Percentiles rank a stretch among this genome's conserved stretches.
phyloP scores from a whole-genome alignment of 768 basidiomycete genomes.

The Tulasnella sp. region DNA sequence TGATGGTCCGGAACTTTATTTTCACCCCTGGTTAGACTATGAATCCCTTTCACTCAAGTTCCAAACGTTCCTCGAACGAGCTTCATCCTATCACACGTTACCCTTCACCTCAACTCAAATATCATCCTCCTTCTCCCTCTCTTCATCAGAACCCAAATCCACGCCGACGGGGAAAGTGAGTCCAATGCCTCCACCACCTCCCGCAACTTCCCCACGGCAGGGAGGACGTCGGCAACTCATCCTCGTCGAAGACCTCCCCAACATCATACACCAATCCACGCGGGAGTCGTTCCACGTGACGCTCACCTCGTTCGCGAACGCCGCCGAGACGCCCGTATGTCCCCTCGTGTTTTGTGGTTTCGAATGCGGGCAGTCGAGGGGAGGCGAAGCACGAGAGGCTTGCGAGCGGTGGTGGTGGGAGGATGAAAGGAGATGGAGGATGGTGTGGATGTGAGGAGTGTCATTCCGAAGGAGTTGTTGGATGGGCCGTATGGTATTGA shows the following conservation, averaged over 20 bases:
- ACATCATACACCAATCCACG: conserved; percentile 66
- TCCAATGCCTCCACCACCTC: conserved; percentile 8
- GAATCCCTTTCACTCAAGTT: conserved; percentile 52
- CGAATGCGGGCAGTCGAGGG: conserved; percentile 72
- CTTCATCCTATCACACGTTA: conserved; percentile 52
- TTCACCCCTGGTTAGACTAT: conserved; percentile 27
- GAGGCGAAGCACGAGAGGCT: conserved; percentile 47
- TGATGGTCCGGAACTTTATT: too few relatives aligned
- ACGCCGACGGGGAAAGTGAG: conserved; percentile 1
- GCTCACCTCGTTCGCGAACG: conserved; percentile 47
- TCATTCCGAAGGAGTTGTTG: conserved; percentile 61
- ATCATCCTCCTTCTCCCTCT: conserved; percentile 17
- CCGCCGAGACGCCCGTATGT: conserved; percentile 29
- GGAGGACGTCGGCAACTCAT: conserved; percentile 46
- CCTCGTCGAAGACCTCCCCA: conserved; percentile 85
- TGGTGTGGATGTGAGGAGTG: conserved; percentile 57
- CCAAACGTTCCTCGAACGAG: conserved; percentile 63
- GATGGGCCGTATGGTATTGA: conserved; percentile 66
- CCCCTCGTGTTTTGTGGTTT: conserved; percentile 80
- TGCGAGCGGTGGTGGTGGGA: conserved; percentile 29
- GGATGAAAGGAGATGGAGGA: conserved; percentile 43
- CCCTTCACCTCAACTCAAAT: conserved; percentile 31
- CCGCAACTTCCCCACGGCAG: conserved; percentile 9
- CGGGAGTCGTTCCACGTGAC: conserved; percentile 65
- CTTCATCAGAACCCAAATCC: too few relatives aligned